Conservation (phyloP, 192 early-diverging fungal species). For the Backusella liffmaniae region DNA sequence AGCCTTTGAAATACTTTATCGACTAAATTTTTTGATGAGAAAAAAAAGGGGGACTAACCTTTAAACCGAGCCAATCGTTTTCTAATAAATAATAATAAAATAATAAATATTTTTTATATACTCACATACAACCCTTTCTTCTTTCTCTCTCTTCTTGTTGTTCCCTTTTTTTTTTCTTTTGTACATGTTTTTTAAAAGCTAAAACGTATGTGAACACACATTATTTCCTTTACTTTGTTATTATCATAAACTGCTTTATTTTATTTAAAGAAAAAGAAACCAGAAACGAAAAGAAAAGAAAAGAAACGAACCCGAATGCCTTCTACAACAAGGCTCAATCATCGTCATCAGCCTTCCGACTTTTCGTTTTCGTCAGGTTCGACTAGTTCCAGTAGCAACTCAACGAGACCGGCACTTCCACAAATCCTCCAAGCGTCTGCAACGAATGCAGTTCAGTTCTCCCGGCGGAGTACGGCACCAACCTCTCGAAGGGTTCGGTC, state of each 20-base stretch:
- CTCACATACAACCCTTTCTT: background rate
- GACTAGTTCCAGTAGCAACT: conserved; percentile 1
- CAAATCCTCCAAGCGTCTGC: conserved; percentile 21
- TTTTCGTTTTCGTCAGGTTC: conserved; percentile 16
- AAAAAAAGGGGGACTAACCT: background rate
- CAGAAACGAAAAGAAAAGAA: background rate
- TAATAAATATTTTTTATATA: background rate
- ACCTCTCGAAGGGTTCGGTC: conserved; percentile 40
- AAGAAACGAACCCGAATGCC: background rate
- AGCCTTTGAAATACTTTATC: conserved; percentile 50
- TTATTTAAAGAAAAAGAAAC: background rate
- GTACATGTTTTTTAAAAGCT: background rate
- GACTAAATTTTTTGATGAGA: conserved; percentile 33
- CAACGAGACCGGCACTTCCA: conserved; percentile 23
- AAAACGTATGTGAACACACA: background rate
- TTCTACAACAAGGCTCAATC: conserved; percentile 18
- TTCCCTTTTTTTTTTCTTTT: background rate
- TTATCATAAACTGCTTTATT: background rate
- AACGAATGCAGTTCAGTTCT: conserved; percentile 23
- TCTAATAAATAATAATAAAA: background rate
- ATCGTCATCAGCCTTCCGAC: conserved; percentile 27
- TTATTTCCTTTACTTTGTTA: background rate
- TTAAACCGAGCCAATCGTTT: background rate
- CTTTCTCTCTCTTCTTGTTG: background rate
- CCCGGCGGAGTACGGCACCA: conserved; percentile 25